Evolutionary conservation across 768 basidiomycete species (phyloP), one percentile per base, ranked within the genome.

Genomic region (Mycena sanguinolenta): DNA sequence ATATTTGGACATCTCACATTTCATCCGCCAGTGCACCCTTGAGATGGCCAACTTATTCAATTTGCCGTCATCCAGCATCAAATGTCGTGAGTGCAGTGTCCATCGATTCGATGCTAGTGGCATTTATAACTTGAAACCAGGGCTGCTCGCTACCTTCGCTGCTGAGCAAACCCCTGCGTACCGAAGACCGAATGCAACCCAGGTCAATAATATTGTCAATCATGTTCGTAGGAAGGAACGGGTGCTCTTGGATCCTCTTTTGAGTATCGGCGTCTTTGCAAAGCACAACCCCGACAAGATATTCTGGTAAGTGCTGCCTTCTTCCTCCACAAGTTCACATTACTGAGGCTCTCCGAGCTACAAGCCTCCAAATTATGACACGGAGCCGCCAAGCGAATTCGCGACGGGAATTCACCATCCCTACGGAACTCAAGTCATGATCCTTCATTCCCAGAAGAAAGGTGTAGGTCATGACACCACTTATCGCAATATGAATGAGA

Each of bases 401-500:
- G 67, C 67, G 0, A 63, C 67, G 0, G 67, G 67, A 6, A 69
- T 69, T 2, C 57, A 69, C 36, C 52, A 42, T 38, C 13, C 16
- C 9, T 54, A 69, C 28, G 52, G 54, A 0, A 2, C 57, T 14
- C 67, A 68, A n/a, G 55, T 53, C 0, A n/a, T 68, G 3, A 42
- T 68, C 16, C 53, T 68, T 4, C 57, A 53, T 52, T 23, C 32
- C 0, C 30, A 30, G 13, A 13, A n/a, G 0, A 62, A 63, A 19
- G 65, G 73, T 5, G 38, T 73, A 8, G 72, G 72, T 9, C 59
- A 58, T 0, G 73, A 74, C 25, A 63, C 65, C 12, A 63, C 60
- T 27, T 74, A 58, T 52, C 50, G 73, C 27, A 59, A 74, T 49
- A 74, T 68, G 64, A 74, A 71, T 39, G 70, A 74, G 52, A 74